phyloP scores from a whole-genome alignment of 2,329 filamentous ascomycete genomes.

The Leptographium flavum region DNA sequence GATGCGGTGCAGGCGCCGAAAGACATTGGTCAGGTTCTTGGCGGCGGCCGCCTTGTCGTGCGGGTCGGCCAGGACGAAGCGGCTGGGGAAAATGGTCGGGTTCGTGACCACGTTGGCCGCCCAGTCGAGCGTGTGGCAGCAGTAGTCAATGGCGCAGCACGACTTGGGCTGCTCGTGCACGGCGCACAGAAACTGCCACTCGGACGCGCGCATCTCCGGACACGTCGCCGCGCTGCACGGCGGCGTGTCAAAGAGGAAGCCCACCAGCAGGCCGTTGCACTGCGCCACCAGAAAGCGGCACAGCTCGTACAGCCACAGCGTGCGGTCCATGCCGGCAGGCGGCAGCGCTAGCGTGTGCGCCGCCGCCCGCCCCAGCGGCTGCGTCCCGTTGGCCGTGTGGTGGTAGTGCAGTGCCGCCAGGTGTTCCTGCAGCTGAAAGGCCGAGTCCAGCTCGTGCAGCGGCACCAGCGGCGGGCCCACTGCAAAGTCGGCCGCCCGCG shows the following conservation, averaged over 20 bases:
- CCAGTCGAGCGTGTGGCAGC: slow-evolving; percentile 97
- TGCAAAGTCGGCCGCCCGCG: slow-evolving; percentile 83
- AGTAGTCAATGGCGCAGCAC: slow-evolving; percentile 98
- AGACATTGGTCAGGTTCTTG: slow-evolving; percentile 87
- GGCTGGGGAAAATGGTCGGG: slow-evolving; percentile 86
- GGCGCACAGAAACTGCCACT: slow-evolving; percentile 98
- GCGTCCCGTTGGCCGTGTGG: slow-evolving; percentile 53
- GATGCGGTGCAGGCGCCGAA: slow-evolving; percentile 84
- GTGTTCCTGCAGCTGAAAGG: slow-evolving; percentile 95
- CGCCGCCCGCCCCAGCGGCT: slow-evolving; percentile 61
- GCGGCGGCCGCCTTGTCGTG: slow-evolving; percentile 50
- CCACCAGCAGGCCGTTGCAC: slow-evolving; percentile 82
- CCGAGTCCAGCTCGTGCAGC: slow-evolving; percentile 84
- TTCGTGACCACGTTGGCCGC: slow-evolving; percentile 89
- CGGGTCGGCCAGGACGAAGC: slow-evolving; percentile 46
- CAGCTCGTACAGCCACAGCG: slow-evolving; percentile 94
- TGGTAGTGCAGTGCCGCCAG: slow-evolving; percentile 82
- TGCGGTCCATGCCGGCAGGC: slow-evolving; percentile 68
- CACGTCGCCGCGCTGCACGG: slow-evolving; percentile 83
- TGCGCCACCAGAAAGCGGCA: slow-evolving; percentile 92
- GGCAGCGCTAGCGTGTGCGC: slow-evolving; percentile 65
- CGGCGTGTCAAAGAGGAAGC: slow-evolving; percentile 80
- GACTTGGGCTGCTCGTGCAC: slow-evolving; percentile 94
- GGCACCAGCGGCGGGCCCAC: slow-evolving; percentile 80
- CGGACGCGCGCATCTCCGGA: slow-evolving; percentile 94